Percentiles rank a stretch among this genome's conserved stretches.
These are phyloP conservation scores for Linum tenue DNA, from an alignment of 345 rosid species.

Conservation along the genomic window DNA sequence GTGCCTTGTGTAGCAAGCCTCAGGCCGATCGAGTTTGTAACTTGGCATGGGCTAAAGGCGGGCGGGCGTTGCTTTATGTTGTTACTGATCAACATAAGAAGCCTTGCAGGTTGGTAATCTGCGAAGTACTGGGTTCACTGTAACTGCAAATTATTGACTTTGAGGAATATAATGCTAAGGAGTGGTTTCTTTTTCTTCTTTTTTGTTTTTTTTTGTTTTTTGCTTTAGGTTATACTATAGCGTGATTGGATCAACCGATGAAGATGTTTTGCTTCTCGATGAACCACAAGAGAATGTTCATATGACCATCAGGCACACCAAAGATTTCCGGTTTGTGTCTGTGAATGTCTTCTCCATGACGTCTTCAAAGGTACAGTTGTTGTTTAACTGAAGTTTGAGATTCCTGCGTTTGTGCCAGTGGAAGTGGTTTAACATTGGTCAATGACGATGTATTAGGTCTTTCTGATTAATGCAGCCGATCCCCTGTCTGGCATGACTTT, in stretches of 20 bases:
- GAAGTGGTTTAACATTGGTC: conserved; percentile 9
- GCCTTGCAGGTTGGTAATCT: conserved; percentile 50
- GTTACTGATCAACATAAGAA: conserved; percentile 77
- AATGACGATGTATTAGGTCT: conserved; percentile 67
- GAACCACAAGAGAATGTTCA: conserved; percentile 58
- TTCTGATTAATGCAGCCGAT: conserved; percentile 87
- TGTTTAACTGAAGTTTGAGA: conserved; percentile 1
- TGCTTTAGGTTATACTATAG: conserved; percentile 58
- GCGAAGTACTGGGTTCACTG: neutral
- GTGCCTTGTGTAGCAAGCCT: conserved; percentile 87
- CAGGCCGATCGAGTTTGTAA: conserved; percentile 73
- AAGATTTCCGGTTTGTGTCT: conserved; percentile 68
- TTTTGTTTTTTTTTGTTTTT: conserved; percentile 1
- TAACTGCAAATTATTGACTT: too few relatives aligned
- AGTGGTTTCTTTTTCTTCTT: neutral
- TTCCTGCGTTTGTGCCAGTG: conserved; percentile 7
- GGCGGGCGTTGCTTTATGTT: conserved; percentile 78
- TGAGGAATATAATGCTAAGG: too few relatives aligned
- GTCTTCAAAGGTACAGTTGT: conserved; percentile 59
- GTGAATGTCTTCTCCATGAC: conserved; percentile 61
- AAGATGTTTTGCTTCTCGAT: conserved; percentile 73
- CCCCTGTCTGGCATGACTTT: conserved; percentile 67
- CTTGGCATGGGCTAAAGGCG: conserved; percentile 85
- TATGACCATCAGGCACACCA: conserved; percentile 65
- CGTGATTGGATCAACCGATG: conserved; percentile 86